Evolutionary conservation across 257 asterid species (phyloP), one percentile per base, ranked within the genome.

Genomic region (Lithospermum erythrorhizon): DNA sequence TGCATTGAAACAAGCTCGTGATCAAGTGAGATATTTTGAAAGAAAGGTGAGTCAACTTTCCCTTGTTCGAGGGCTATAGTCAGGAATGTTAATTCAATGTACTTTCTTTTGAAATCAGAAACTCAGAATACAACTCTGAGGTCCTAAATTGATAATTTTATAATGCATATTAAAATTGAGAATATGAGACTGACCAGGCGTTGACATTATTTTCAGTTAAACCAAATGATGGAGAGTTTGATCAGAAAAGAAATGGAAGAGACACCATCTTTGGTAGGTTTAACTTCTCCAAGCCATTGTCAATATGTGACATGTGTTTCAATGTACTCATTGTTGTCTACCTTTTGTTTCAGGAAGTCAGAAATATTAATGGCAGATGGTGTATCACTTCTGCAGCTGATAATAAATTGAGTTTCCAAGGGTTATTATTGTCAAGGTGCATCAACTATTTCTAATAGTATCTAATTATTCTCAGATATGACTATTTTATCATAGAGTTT

Each of bases 371-470:
- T 79, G 98, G 97, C 62, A 83, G 98, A 77, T 93, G 91, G 96
- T 89, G 98, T 83, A 80, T 93, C 77, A 73, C 68, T 65, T 83
- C 95, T 11, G 82, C 77, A 48, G 73, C 73, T 73, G 72, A 69
- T 45, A 59, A 25, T 55, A 81, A 58, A 55, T 70, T 82, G 61
- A 72, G 71, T 68, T 66, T 93, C 72, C 95, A 84, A 78, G 96
- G 97, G 62, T 82, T 89, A 67, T 66, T 93, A 71, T 63, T 93
- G 76, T 76, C 94, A 66, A 89, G 98, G 98, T 93, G 79, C 74
- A 55, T 64, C 75, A 55, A 72, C 62, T 57, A 66, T 72, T 68
- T 74, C 54, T 63, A 65, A 51, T 35, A 35, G 16, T 63, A 52
- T 72, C 49, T 21, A 53, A 68, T 72, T 67, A 63, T 54, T 68